Conservation (phyloP, 768 basidiomycete genomes). For the Royoungia palumana region DNA sequence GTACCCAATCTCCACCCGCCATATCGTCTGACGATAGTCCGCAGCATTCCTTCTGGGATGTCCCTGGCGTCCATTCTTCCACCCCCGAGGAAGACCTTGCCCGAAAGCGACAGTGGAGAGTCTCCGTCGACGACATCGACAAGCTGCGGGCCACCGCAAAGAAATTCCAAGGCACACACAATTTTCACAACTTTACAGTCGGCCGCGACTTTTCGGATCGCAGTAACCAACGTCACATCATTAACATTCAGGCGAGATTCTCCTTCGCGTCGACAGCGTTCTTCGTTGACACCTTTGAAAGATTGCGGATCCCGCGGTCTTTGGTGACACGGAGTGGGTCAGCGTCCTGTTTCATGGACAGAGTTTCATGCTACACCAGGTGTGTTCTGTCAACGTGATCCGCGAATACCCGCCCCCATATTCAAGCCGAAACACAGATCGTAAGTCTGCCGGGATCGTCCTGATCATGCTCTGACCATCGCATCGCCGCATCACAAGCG, state of each 20-base stretch:
- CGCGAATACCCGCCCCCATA: slow-evolving; percentile 17
- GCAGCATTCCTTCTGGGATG: slow-evolving; percentile 63
- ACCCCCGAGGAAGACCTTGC: slow-evolving; percentile 54
- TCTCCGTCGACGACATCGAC: slow-evolving; percentile 49
- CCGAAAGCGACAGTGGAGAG: slow-evolving; percentile 74
- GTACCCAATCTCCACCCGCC: slow-evolving; percentile 37
- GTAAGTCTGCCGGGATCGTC: slow-evolving; percentile 19
- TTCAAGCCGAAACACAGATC: slow-evolving; percentile 25
- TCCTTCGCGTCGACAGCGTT: background rate
- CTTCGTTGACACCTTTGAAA: slow-evolving; percentile 26
- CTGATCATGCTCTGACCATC: slow-evolving; percentile 8
- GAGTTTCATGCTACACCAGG: slow-evolving; percentile 99
- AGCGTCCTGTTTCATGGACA: slow-evolving; percentile 93
- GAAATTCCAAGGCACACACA: slow-evolving; percentile 85
- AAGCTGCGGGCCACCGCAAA: slow-evolving; percentile 53
- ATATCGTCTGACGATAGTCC: slow-evolving; percentile 20
- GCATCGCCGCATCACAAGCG: slow-evolving; percentile 50
- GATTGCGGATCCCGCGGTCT: slow-evolving; percentile 83
- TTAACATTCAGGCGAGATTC: slow-evolving; percentile 65
- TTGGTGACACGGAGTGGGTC: slow-evolving; percentile 93
- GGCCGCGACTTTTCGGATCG: slow-evolving; percentile 80
- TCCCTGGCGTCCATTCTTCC: slow-evolving; percentile 32
- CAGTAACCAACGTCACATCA: slow-evolving; percentile 85
- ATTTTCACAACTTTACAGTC: slow-evolving; percentile 97
- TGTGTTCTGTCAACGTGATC: slow-evolving; percentile 34